Percentiles rank a stretch among this genome's conserved stretches.
Evolutionary conservation across 805 yeast genomes (phyloP).

Genomic region (Myxozyma melibiosi): DNA sequence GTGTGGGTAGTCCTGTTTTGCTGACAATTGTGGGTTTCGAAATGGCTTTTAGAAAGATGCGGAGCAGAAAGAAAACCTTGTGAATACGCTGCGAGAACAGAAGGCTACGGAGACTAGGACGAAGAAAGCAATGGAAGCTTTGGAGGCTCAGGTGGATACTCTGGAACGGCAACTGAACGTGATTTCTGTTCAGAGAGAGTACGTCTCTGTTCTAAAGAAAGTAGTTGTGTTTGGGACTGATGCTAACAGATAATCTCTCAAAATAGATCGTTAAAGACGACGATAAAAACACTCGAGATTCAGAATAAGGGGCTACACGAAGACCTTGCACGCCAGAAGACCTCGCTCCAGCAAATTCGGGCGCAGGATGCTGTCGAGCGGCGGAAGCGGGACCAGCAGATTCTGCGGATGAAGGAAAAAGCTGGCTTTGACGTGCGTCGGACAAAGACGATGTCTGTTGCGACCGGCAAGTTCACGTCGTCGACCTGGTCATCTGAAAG

Average conservation of each 20-base stretch:
- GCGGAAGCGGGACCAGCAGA: conserved; percentile 30
- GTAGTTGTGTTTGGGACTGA: background rate
- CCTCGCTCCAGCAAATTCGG: conserved; percentile 19
- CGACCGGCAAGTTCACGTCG: conserved; percentile 16
- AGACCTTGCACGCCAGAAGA: conserved; percentile 24
- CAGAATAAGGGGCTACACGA: conserved; percentile 24
- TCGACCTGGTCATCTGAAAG: conserved; percentile 14
- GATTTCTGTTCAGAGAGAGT: conserved; percentile 24
- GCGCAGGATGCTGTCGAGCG: conserved; percentile 31
- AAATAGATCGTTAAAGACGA: conserved; percentile 11
- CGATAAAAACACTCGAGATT: conserved; percentile 17
- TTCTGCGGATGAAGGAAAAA: conserved; percentile 31
- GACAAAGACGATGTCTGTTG: conserved; percentile 13
- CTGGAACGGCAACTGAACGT: conserved; percentile 25
- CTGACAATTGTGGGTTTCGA: background rate
- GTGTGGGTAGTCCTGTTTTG: background rate
- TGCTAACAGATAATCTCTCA: background rate
- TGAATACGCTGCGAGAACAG: conserved; percentile 23
- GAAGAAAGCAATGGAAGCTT: conserved; percentile 15
- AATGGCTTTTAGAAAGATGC: conserved; percentile 18
- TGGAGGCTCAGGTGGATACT: conserved; percentile 19
- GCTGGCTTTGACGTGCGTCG: conserved; percentile 33
- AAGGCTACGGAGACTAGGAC: conserved; percentile 16
- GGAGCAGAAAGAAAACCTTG: conserved; percentile 23
- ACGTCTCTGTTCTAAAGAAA: background rate